Evolutionary conservation across 805 yeast genomes (phyloP).

Genomic region (Ogataea angusta): DNA sequence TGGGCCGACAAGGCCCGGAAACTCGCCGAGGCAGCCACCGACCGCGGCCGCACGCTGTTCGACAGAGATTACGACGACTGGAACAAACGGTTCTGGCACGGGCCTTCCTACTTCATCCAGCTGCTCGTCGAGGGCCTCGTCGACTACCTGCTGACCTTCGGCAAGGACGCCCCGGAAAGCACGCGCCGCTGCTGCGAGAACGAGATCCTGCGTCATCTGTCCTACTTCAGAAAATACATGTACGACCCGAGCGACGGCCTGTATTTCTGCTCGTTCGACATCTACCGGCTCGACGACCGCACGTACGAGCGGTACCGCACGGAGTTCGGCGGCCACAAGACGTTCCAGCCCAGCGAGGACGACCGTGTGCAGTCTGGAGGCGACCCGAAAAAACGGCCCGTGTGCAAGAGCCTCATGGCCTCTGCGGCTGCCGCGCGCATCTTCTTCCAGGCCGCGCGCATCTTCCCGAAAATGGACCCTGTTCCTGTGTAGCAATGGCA

Average conservation of each 20-base stretch:
- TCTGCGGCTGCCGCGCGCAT: constrained; percentile 66
- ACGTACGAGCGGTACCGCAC: constrained; percentile 47
- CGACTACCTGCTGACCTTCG: constrained; percentile 55
- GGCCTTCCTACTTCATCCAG: constrained; percentile 63
- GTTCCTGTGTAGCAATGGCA: constrained; percentile 6
- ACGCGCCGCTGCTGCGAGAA: constrained; percentile 31
- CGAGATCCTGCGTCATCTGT: constrained; percentile 52
- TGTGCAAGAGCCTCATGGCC: constrained; percentile 49
- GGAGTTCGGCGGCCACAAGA: constrained; percentile 54
- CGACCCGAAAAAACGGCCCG: constrained; percentile 28
- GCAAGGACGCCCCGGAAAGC: constrained; percentile 36
- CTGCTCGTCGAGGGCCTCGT: constrained; percentile 65
- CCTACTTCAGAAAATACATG: constrained; percentile 53
- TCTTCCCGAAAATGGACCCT: constrained; percentile 38
- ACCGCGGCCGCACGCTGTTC: constrained; percentile 52
- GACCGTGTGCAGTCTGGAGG: constrained; percentile 48
- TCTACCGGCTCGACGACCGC: constrained; percentile 49
- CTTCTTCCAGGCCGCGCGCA: constrained; percentile 64
- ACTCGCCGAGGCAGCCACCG: constrained; percentile 56
- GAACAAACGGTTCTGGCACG: constrained; percentile 61
- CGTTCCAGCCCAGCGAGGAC: constrained; percentile 46
- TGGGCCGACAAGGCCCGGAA: constrained; percentile 48
- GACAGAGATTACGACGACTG: constrained; percentile 57
- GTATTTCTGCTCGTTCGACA: constrained; percentile 58
- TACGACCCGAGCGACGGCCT: constrained; percentile 58